These are phyloP conservation scores for Neurospora discreta DNA, from an alignment of 495 filamentous ascomycete species.

Conservation along the genomic window DNA sequence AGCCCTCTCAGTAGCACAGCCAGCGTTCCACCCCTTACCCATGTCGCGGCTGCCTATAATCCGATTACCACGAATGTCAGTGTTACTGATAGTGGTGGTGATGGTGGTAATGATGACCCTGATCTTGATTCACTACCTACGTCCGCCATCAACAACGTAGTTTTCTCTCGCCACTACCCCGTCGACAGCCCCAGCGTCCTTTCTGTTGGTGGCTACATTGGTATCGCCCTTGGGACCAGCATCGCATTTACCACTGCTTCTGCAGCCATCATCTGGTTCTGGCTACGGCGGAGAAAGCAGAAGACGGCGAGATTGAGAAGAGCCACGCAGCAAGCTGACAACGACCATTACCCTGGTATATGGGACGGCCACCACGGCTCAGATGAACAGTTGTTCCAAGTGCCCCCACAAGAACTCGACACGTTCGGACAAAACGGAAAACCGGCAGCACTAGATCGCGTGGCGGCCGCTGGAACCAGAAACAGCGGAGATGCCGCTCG, in stretches of 20 bases:
- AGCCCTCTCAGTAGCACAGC: slow-evolving; percentile 3
- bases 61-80: neutral
- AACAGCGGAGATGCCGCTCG: neutral
- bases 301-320: neutral
- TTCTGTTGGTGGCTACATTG: neutral
- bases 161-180: slow-evolving; percentile 17
- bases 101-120: neutral
- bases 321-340: neutral
- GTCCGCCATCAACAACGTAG: slow-evolving; percentile 19
- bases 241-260: neutral
- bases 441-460: neutral
- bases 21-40: slow-evolving; percentile 9
- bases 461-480: neutral
- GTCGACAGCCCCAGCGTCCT: slow-evolving; percentile 1
- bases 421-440: neutral
- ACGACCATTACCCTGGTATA: neutral
- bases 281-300: neutral
- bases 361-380: neutral
- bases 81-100: neutral
- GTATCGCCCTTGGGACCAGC: neutral
- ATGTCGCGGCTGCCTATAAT: neutral
- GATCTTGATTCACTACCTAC: slow-evolving; percentile 9
- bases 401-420: neutral
- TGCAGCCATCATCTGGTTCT: neutral
- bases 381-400: neutral